Evolutionary conservation across 2,329 filamentous ascomycete species (phyloP).

Genomic region (Talaromyces amestolkiae): DNA sequence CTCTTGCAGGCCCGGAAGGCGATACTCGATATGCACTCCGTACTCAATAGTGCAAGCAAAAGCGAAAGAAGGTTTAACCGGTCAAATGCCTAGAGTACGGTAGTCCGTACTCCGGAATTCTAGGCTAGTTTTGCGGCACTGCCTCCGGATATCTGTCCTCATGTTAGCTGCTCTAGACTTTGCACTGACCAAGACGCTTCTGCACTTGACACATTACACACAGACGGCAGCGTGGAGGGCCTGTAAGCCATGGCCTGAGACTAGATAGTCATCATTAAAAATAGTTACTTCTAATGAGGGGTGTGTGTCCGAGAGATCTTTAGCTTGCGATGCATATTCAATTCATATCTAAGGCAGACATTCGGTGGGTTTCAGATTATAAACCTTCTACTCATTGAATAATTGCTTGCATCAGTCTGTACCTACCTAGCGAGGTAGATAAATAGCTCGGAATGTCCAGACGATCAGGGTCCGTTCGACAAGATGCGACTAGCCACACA

Average conservation of each 20-base stretch:
- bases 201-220: slow-evolving; percentile 9
- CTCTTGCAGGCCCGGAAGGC: neutral
- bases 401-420: neutral
- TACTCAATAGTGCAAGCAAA: neutral
- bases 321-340: neutral
- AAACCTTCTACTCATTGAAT: neutral
- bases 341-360: neutral
- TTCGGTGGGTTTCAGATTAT: neutral
- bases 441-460: neutral
- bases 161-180: slow-evolving; percentile 1
- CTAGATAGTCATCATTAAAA: neutral
- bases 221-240: neutral
- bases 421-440: neutral
- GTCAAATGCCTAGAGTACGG: neutral
- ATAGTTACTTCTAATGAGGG: neutral
- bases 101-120: neutral
- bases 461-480: slow-evolving; percentile 3
- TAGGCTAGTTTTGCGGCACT: neutral
- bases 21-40: neutral
- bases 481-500: neutral
- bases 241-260: neutral
- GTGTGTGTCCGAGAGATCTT: neutral
- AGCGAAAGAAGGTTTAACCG: neutral
- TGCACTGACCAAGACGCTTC: slow-evolving; percentile 5
- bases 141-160: neutral